Percentiles rank a stretch among this genome's conserved stretches.
Conservation (phyloP, 495 filamentous ascomycete species). For the Trichoderma asperelloides region DNA sequence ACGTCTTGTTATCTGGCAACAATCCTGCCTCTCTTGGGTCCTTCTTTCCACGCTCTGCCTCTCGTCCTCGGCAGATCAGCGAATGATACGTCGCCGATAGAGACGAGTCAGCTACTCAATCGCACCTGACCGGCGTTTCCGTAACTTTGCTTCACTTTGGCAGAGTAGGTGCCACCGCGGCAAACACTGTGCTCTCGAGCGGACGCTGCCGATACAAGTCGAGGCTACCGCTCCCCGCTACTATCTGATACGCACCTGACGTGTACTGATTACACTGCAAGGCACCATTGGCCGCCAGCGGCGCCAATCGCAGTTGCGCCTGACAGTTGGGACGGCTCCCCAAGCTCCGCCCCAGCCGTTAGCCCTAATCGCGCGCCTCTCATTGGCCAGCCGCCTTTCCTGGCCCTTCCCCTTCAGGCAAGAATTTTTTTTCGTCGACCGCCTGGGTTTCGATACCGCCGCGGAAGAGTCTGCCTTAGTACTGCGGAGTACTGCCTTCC, state of each 20-base stretch:
- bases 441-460: neutral
- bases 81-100: neutral
- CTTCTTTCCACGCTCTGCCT: neutral
- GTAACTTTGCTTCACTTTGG: neutral
- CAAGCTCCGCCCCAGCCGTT: neutral
- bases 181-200: neutral
- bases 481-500: neutral
- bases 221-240: neutral
- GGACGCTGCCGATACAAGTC: neutral
- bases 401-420: neutral
- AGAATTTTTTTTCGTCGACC: neutral
- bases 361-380: slow-evolving; percentile 1
- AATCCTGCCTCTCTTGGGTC: neutral
- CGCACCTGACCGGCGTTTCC: neutral
- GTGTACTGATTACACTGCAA: neutral
- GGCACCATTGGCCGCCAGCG: neutral
- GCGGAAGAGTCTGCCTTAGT: neutral
- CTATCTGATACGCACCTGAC: neutral
- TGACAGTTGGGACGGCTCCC: neutral
- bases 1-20: neutral
- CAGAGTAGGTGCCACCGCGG: slow-evolving; percentile 4
- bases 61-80: neutral
- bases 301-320: neutral
- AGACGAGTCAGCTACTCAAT: neutral
- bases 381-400: neutral